Base-by-base conservation (phyloP, 805 yeast genomes). In the Candida xiaguanensis region DNA sequence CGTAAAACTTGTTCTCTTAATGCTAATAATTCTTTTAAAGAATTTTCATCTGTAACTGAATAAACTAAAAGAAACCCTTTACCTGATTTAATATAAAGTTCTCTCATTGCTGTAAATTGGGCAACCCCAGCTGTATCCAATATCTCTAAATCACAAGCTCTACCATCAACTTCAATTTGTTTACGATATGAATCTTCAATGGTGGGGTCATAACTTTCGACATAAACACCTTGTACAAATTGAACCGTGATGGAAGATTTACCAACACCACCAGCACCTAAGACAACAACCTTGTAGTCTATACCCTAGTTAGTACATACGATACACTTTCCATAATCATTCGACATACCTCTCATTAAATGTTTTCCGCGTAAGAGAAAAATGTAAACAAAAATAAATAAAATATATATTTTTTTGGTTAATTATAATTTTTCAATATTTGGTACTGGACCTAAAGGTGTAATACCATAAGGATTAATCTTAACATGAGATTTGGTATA, bases 221-320 rank as follows among this genome's bases (percentile, higher is more conserved):
- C 78, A 59, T 87, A 90, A 2, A 85, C 84, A 8, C 93, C 93
- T 58, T 87, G 95, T 3, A 88, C 95, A 55, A 85, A 90, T 56
- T 88, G 95, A 5, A 88, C 95, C 1, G 96, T 89, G 29, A 91
- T 69, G 28, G 95, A 89, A 17, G 97, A 87, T 55, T 91, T 91
- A 52, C 99, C 99, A 7, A 88, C 96, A 63, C 97, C 96, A 52
- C 97, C 97, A 11, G 96, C 95, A 44, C 99, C 99, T 42, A 91
- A 69, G 14, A 91, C 93, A 13, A 87, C 97, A 32, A 93, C 69
- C 57, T 87, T 88, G 61, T 89, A 89, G 57, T 90, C 97, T 76
- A 34, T 9, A 22, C n/a, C n/a, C n/a, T 6, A 12, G 46, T 43
- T 43, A 43, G 43, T 43, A 38, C 5, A 7, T 3, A 12, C 4